Evolutionary conservation across 352 stramenopile species (phyloP), one percentile per base, ranked within the genome.

Genomic region (Lagenidium giganteum): DNA sequence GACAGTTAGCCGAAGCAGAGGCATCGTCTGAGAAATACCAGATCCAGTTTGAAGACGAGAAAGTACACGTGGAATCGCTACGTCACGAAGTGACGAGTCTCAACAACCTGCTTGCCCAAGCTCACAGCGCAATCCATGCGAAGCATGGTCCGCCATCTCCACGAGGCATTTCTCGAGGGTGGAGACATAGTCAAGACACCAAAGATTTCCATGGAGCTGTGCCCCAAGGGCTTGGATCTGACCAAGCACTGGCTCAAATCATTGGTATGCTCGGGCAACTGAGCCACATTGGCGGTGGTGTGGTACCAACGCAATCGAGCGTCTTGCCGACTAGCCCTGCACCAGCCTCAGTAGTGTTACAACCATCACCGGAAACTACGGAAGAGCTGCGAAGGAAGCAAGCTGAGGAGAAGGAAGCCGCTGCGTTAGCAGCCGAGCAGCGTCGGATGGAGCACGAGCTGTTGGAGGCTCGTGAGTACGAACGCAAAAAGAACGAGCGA

Each of bases 251-350:
- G n/a, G n/a, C n/a, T n/a, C n/a, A n/a, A n/a, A n/a, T 87, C 46
- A 64, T 83, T 51, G 61, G 57, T 24, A 83, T 86, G 65, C 82
- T 86, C 57, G 67, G 82, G 42, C 70, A 82, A 55, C 77, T 86
- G 70, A 22, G 42, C 17, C 49, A 51, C 7, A 56, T 62, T 33
- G 25, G 13, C 22, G 22, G 22, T 30, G 6, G 11, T 21, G 22
- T n/a, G 6, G 14, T 24, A 33, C 9, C 38, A 24, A n/a, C n/a
- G n/a, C n/a, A n/a, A n/a, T n/a, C n/a, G n/a, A n/a, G n/a, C n/a
- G n/a, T n/a, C n/a, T n/a, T n/a, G n/a, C n/a, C n/a, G n/a, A n/a
- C n/a, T n/a, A n/a, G n/a, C n/a, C n/a, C n/a, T n/a, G n/a, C n/a
- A n/a, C n/a, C n/a, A n/a, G n/a, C n/a, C n/a, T 38, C 11, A 33